Conservation (phyloP, 1,284 basidiomycete species). For the Tetrapyrgos nigripes region DNA sequence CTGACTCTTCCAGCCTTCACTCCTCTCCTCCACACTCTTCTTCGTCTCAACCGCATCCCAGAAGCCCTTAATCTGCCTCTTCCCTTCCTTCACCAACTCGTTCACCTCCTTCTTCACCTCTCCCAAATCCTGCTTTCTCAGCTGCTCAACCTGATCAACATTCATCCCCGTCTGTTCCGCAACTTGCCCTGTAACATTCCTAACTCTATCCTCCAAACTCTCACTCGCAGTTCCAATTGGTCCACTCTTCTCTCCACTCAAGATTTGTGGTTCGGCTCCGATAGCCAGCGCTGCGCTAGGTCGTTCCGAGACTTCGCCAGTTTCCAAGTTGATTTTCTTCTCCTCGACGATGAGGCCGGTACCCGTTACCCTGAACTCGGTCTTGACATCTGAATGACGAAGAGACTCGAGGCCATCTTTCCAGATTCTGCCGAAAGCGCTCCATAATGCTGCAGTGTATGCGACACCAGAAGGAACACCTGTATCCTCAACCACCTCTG, state of each 20-base stretch:
- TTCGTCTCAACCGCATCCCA: constrained; percentile 52
- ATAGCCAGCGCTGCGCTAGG: constrained; percentile 59
- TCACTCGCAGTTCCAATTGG: constrained; percentile 62
- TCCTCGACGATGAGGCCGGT: constrained; percentile 65
- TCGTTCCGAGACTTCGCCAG: constrained; percentile 30
- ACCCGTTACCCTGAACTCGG: constrained; percentile 60
- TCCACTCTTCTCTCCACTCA: constrained; percentile 67
- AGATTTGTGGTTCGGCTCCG: constrained; percentile 73
- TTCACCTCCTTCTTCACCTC: constrained; percentile 39
- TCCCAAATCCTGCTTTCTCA: constrained; percentile 36
- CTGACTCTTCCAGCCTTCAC: constrained; percentile 54
- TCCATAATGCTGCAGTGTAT: constrained; percentile 65
- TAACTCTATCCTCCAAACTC: constrained; percentile 42
- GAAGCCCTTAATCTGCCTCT: constrained; percentile 51
- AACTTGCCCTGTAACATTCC: constrained; percentile 36
- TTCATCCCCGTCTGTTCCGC: constrained; percentile 31
- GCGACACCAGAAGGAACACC: constrained; percentile 56
- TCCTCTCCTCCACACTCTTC: constrained; percentile 45
- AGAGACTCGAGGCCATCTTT: constrained; percentile 41
- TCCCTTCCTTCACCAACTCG: constrained; percentile 42
- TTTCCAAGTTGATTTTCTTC: constrained; percentile 24
- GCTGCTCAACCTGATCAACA: constrained; percentile 26
- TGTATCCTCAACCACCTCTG: constrained; percentile 67
- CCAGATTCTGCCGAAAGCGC: constrained; percentile 63
- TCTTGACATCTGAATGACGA: constrained; percentile 22